Percentiles rank a stretch among this genome's conserved stretches.
Evolutionary conservation across 495 filamentous ascomycete genomes (phyloP).

Genomic region (Tuber umbilicatum): DNA sequence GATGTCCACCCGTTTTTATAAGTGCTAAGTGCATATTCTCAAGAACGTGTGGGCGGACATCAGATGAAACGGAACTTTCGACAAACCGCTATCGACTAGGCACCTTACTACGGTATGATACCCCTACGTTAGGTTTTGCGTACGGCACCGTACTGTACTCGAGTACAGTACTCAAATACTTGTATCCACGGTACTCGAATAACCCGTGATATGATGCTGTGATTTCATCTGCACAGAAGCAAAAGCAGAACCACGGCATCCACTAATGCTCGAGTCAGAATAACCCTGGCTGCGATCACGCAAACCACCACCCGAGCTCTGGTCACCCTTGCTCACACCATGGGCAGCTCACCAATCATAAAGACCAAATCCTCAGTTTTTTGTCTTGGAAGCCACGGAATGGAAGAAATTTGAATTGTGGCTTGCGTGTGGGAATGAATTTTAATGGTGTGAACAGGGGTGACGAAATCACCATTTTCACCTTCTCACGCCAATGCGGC

Average conservation of each 20-base stretch:
- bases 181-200: not conserved
- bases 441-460: too few species aligned
- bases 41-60: not conserved
- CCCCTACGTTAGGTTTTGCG: too few species aligned
- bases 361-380: too few species aligned
- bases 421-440: too few species aligned
- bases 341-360: too few species aligned
- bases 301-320: not conserved
- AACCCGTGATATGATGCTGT: not conserved
- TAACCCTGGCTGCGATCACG: not conserved
- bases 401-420: too few species aligned
- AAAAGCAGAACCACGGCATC: not conserved
- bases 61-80: not conserved
- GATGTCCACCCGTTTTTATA: not conserved
- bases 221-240: not conserved
- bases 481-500: too few species aligned
- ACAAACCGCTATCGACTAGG: not conserved
- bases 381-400: too few species aligned
- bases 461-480: too few species aligned
- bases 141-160: too few species aligned
- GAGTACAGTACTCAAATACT: not conserved
- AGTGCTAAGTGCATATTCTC: not conserved
- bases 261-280: not conserved
- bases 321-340: not conserved
- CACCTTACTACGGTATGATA: not conserved